phyloP scores from a whole-genome alignment of 257 asterid species.

The Ehretia macrophylla region DNA sequence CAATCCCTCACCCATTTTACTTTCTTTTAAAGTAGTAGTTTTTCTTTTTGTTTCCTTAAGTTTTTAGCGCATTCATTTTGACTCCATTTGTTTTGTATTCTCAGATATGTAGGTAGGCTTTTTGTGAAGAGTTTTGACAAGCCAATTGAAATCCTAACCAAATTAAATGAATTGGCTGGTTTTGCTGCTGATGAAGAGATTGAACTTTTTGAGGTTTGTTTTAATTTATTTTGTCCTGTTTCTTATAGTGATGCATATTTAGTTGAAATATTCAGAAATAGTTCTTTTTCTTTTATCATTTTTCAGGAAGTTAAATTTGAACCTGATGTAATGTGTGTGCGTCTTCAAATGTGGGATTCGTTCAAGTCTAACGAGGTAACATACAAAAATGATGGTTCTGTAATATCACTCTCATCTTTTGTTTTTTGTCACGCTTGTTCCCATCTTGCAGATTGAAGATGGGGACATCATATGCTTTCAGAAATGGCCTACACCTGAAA shows the following conservation, averaged over 20 bases:
- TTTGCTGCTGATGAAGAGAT: background rate
- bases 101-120: background rate
- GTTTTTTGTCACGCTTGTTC: background rate
- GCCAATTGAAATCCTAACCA: background rate
- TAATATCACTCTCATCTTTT: no score
- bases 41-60: no score
- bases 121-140: background rate
- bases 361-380: conserved; percentile 44
- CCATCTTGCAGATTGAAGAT: conserved; percentile 41
- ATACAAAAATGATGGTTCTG: no score
- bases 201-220: background rate
- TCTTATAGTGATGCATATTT: background rate
- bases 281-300: no score
- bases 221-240: background rate
- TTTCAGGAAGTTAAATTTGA: conserved; percentile 48
- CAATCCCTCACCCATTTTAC: no score
- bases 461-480: conserved; percentile 58
- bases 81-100: background rate
- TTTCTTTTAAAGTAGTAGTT: background rate
- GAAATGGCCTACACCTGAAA: conserved; percentile 30
- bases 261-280: background rate
- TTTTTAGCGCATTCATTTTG: background rate
- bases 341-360: conserved; percentile 29
- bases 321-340: conserved; percentile 42
- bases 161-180: background rate